Base-by-base conservation (phyloP, 2,329 filamentous ascomycete species). In the Fusarium sp. region DNA sequence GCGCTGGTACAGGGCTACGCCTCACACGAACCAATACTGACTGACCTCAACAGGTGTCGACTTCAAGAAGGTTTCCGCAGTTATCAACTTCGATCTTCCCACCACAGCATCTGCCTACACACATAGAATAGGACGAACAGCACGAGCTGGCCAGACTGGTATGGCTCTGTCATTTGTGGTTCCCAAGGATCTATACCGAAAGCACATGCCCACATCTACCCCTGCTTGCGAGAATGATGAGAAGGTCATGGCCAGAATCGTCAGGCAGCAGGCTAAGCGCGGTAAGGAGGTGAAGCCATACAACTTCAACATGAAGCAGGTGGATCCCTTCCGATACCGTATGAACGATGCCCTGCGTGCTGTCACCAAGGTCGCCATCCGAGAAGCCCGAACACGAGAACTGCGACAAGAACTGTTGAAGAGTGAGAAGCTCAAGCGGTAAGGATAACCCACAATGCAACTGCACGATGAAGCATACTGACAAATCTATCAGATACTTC, bases 161-260 rank as follows among this genome's bases (percentile, higher is more conserved):
- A 98, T 97, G 87, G 94, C 96, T 0, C 86, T 99, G n/a, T 97
- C 94, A 12, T 98, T 99, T 79, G 92, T 97, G 54, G 87, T 99
- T 5, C 95, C 96, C 11, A 86, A 89, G 53, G 90, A 93, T 0
- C 87, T 91, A 47, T 97, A 92, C 81, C 89, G 92, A 73, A 97
- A 97, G 80, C 95, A 98, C 83, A 93, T 94, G 76, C 91, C 94
- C 2, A 98, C 95, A 1, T 90, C 88, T 51, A 89, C 95, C 68
- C 83, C 90, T 46, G 90, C 91, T 24, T 87, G 91, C 13, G 92
- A 93, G 78, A 87, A 95, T 66, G 95, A 99, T 76, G 96, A 98
- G 78, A 90, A 91, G 76, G 87, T 97, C 1, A 83, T 99, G 34
- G 87, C 87, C 25, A 94, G 92, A 79, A 96, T 99, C 71, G 86